Evolutionary conservation across 2,329 filamentous ascomycete species (phyloP).

Genomic region (Bipolaris gigantea): DNA sequence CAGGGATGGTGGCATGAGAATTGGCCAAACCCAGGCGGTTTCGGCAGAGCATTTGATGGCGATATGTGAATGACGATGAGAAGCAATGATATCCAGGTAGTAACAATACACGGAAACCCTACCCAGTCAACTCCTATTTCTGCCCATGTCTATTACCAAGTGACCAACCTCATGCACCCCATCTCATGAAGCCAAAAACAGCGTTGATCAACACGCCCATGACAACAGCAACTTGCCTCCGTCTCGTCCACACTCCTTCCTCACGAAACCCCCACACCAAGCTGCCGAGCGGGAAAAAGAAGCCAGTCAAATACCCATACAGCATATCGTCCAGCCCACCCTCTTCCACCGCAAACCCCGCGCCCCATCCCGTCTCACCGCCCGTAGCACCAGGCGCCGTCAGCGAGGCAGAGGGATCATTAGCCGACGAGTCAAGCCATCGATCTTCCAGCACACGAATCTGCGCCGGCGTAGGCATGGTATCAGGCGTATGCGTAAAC

Average conservation of each 20-base stretch:
- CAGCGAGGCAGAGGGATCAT: slow-evolving; percentile 45
- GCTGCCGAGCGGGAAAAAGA: slow-evolving; percentile 91
- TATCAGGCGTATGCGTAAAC: slow-evolving; percentile 81
- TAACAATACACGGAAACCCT: neutral
- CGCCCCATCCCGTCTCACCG: slow-evolving; percentile 52
- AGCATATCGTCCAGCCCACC: slow-evolving; percentile 81
- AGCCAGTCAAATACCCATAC: slow-evolving; percentile 85
- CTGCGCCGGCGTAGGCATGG: slow-evolving; percentile 77
- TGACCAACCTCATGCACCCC: slow-evolving; percentile 47
- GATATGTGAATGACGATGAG: neutral
- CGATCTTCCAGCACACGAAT: slow-evolving; percentile 80
- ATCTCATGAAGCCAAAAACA: slow-evolving; percentile 70
- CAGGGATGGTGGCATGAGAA: too few species aligned
- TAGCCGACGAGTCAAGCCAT: slow-evolving; percentile 75
- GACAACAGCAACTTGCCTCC: slow-evolving; percentile 83
- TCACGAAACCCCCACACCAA: slow-evolving; percentile 83
- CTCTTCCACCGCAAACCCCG: slow-evolving; percentile 57
- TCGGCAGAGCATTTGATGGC: neutral
- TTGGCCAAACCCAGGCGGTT: neutral
- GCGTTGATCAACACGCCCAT: slow-evolving; percentile 82
- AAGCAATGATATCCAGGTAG: neutral
- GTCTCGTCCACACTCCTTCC: slow-evolving; percentile 81
- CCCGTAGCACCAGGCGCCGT: slow-evolving; percentile 34
- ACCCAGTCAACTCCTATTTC: neutral
- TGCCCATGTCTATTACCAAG: slow-evolving; percentile 16